Conservation (phyloP, 192 early-diverging fungal genomes). For the Diversispora epigaea region DNA sequence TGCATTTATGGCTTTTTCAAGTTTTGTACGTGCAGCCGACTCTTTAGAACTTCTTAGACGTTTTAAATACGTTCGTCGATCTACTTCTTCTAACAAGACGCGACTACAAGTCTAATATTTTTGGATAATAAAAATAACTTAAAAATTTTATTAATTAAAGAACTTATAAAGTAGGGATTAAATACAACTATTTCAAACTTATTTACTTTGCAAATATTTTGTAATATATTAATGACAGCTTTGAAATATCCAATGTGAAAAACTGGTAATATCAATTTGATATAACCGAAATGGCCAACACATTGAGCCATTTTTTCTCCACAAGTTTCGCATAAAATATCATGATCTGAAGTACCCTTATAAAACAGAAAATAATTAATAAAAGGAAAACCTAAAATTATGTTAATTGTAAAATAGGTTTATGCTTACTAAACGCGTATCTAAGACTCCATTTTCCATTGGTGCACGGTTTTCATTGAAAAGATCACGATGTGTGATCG, state of each 20-base stretch:
- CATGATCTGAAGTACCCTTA: conserved; percentile 85
- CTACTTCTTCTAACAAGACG: conserved; percentile 82
- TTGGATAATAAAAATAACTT: no score
- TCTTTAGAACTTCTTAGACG: conserved; percentile 78
- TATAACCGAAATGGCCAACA: conserved; percentile 94
- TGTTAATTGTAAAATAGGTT: background rate
- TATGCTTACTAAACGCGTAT: conserved; percentile 73
- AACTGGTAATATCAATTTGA: conserved; percentile 89
- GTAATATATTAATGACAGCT: conserved; percentile 81
- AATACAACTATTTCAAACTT: conserved; percentile 1
- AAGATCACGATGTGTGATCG: conserved; percentile 87
- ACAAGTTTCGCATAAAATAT: conserved; percentile 87
- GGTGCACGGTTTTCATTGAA: conserved; percentile 75
- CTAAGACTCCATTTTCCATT: conserved; percentile 85
- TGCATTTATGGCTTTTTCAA: conserved; percentile 82
- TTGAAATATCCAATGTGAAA: conserved; percentile 99
- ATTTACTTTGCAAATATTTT: conserved; percentile 93
- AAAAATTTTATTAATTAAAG: background rate
- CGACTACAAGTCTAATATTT: conserved; percentile 71
- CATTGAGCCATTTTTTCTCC: conserved; percentile 83
- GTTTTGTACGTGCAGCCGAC: conserved; percentile 69
- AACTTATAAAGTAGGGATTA: background rate
- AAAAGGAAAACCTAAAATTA: background rate
- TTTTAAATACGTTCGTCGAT: conserved; percentile 67
- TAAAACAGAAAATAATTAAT: background rate